Base-by-base conservation (phyloP, 805 yeast genomes). In the Saturnispora sekii region DNA sequence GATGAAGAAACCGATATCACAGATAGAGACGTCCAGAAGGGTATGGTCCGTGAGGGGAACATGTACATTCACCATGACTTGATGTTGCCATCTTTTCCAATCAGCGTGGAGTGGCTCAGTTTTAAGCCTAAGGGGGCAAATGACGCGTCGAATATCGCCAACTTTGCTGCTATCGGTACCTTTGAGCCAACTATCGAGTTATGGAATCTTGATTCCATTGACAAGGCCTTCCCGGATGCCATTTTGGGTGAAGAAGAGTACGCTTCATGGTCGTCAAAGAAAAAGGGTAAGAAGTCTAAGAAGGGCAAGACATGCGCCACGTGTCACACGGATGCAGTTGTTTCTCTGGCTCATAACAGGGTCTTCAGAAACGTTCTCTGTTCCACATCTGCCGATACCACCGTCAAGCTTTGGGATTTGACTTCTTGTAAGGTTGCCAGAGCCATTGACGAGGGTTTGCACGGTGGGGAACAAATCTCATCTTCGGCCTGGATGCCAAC, bases 111-210 rank as follows among this genome's bases (percentile, higher is more conserved):
- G 64, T 90, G 97, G 97, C 63, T 93, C 51, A 84, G 86, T 62
- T 84, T 74, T 61, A 73, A 70, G 49, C 90, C 94, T 30, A 74
- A 70, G 11, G 67, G 63, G 16, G 54, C 64, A 11, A 67, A 68
- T 32, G 68, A 67, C 35, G 66, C 65, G 17, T 52, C 59, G 3
- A 74, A 77, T 49, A 66, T 79, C 29, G 96, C 95, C 10, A 93
- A 88, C 64, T 88, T 86, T 64, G 97, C 95, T 2, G 98, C 98
- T 11, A 71, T 93, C 52, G 97, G 97, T 60, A 85, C 97, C 2
- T 90, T 93, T 61, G 97, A 90, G 55, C 98, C 98, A 35, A 94
- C 84, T 59, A 90, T 93, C 63, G 98, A 93, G 66, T 75, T 93
- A 49, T 93, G 97, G 97, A 88, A 93, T 64, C 69, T 93, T 57